Conservation (phyloP, 768 basidiomycete genomes). For the Calocera viscosa region DNA sequence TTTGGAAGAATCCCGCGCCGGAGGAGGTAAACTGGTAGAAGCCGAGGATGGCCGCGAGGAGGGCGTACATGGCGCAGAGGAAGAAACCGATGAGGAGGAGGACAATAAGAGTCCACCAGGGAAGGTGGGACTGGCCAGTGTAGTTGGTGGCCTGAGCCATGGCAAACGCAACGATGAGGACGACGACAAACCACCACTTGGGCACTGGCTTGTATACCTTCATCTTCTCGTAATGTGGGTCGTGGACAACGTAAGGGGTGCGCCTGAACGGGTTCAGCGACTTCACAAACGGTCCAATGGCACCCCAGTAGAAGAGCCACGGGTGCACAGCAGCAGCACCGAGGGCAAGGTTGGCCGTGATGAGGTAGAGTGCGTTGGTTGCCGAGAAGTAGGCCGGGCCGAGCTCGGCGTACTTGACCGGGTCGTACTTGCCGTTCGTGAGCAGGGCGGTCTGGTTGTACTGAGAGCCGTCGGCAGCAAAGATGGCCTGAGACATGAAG, state of each 20-base stretch:
- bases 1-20: conserved; percentile 19
- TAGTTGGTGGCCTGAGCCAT: conserved; percentile 13
- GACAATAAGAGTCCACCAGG: conserved; percentile 21
- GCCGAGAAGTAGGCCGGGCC: conserved; percentile 18
- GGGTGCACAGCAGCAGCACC: conserved; percentile 23
- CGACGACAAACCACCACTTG: conserved; percentile 20
- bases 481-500: conserved; percentile 25
- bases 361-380: conserved; percentile 18
- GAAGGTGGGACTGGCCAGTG: conserved; percentile 17
- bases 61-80: conserved; percentile 13
- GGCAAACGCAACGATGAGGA: conserved; percentile 14
- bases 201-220: conserved; percentile 18
- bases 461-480: conserved; percentile 19
- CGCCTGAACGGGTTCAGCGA: conserved; percentile 15
- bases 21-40: conserved; percentile 14
- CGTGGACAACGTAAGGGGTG: conserved; percentile 12
- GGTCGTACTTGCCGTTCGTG: conserved; percentile 18
- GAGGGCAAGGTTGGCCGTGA: conserved; percentile 21
- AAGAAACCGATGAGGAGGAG: conserved; percentile 17
- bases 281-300: conserved; percentile 15
- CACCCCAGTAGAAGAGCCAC: conserved; percentile 15
- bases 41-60: conserved; percentile 13
- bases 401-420: conserved; percentile 15
- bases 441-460: conserved; percentile 22
- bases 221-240: conserved; percentile 17